phyloP scores from a whole-genome alignment of 495 filamentous ascomycete species.

The Penicillium bialowiezense region DNA sequence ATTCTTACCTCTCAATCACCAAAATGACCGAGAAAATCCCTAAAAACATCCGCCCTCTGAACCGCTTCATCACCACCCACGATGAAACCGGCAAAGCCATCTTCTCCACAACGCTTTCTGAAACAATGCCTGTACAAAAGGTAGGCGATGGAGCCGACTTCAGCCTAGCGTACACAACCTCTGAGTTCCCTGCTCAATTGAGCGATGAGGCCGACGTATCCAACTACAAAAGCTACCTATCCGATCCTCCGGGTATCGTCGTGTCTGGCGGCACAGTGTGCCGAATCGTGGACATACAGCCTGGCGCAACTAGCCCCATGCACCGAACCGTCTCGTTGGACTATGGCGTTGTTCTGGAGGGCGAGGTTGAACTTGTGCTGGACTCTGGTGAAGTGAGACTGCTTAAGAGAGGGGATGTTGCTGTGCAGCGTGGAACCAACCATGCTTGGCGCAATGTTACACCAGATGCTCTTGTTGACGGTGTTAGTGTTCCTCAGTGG shows the following conservation, averaged over 20 bases:
- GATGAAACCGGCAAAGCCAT: slow-evolving; percentile 28
- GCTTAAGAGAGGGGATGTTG: slow-evolving; percentile 66
- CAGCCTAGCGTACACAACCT: slow-evolving; percentile 49
- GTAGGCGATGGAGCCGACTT: slow-evolving; percentile 28
- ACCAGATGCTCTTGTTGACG: slow-evolving; percentile 23
- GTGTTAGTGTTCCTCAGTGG: slow-evolving; percentile 29
- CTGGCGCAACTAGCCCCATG: slow-evolving; percentile 58
- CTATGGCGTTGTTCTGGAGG: slow-evolving; percentile 72
- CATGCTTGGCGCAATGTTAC: slow-evolving; percentile 40
- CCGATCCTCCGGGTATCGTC: slow-evolving; percentile 40
- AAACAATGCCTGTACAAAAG: slow-evolving; percentile 18
- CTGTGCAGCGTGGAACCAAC: slow-evolving; percentile 56
- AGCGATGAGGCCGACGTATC: slow-evolving; percentile 44
- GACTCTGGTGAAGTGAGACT: slow-evolving; percentile 60
- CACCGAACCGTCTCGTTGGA: slow-evolving; percentile 71
- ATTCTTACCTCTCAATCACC: background rate
- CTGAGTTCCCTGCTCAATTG: slow-evolving; percentile 50
- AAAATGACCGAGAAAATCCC: slow-evolving; percentile 15
- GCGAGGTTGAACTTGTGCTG: slow-evolving; percentile 68
- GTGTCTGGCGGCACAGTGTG: slow-evolving; percentile 50
- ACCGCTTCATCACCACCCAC: slow-evolving; percentile 41
- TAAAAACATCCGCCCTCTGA: slow-evolving; percentile 33
- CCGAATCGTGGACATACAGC: slow-evolving; percentile 63
- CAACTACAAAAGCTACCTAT: slow-evolving; percentile 36
- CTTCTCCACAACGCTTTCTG: slow-evolving; percentile 28